Evolutionary conservation across 2,329 filamentous ascomycete genomes (phyloP).

Genomic region (Chaetomium sp.): DNA sequence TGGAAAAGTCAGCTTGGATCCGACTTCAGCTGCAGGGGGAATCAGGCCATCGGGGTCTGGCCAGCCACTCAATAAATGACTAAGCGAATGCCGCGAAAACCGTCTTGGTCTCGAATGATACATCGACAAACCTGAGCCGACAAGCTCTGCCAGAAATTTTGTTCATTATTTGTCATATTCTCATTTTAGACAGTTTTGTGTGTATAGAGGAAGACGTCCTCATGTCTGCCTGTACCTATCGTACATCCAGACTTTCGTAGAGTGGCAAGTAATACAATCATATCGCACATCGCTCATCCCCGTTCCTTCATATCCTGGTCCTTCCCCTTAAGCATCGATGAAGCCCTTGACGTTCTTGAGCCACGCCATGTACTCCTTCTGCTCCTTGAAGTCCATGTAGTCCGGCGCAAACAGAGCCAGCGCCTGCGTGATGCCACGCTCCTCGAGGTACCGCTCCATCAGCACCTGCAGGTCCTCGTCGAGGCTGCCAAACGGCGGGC

Average conservation of each 20-base stretch:
- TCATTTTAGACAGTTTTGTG: background rate
- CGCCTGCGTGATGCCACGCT: constrained; percentile 84
- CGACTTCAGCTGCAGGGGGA: constrained; percentile 13
- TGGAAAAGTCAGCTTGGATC: background rate
- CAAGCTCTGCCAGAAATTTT: background rate
- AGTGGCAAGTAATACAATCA: constrained; percentile 27
- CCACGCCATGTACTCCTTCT: constrained; percentile 94
- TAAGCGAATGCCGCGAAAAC: constrained; percentile 17
- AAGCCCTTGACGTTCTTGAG: constrained; percentile 85
- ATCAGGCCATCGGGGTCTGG: constrained; percentile 19
- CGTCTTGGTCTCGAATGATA: constrained; percentile 4
- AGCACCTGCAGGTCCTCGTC: constrained; percentile 94
- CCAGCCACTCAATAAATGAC: constrained; percentile 28
- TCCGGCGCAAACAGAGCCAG: constrained; percentile 91
- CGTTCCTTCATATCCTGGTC: background rate
- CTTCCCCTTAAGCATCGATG: constrained; percentile 64
- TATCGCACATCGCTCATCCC: constrained; percentile 21
- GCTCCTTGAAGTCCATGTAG: constrained; percentile 98
- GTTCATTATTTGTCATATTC: background rate
- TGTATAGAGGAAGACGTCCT: background rate
- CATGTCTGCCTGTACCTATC: constrained; percentile 5
- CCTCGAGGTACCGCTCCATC: constrained; percentile 91
- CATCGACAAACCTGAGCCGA: background rate
- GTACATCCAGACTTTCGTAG: constrained; percentile 15
- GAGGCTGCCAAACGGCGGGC: constrained; percentile 89